phyloP scores from a whole-genome alignment of 2,329 filamentous ascomycete genomes.

The Gremmenia infestans region DNA sequence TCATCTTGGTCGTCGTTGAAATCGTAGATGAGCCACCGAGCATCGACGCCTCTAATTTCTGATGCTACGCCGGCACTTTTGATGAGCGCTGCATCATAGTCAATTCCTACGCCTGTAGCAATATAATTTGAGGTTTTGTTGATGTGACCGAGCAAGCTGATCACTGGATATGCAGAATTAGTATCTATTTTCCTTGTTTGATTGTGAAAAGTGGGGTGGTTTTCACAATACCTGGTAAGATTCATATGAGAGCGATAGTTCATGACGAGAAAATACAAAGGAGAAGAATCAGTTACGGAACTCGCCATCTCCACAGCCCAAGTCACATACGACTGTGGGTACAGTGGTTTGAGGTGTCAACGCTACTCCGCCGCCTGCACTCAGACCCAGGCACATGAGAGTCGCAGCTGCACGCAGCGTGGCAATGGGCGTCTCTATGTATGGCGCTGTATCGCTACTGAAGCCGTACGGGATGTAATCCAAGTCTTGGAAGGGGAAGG shows the following conservation, averaged over 20 bases:
- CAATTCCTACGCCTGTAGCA: conserved; percentile 16
- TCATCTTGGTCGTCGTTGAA: conserved; percentile 22
- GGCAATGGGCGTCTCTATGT: conserved; percentile 18
- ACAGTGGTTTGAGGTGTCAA: conserved; percentile 2
- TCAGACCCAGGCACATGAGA: conserved; percentile 18
- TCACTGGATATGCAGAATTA: conserved; percentile 11
- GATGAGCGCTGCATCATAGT: conserved; percentile 21
- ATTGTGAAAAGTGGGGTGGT: not conserved
- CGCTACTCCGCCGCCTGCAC: not conserved
- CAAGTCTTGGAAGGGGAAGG: conserved; percentile 25
- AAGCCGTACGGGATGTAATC: conserved; percentile 23
- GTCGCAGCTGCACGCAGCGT: conserved; percentile 23
- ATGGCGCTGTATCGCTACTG: conserved; percentile 14
- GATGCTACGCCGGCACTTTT: conserved; percentile 14
- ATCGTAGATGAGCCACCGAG: conserved; percentile 20
- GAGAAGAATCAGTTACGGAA: conserved; percentile 14
- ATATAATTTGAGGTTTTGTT: conserved; percentile 4
- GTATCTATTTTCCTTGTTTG: not conserved
- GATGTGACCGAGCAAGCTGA: conserved; percentile 17
- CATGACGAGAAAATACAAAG: not conserved
- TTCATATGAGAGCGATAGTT: not conserved
- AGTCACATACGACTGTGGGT: conserved; percentile 17
- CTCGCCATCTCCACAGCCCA: conserved; percentile 22
- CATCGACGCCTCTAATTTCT: not conserved
- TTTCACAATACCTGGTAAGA: no score